phyloP scores from a whole-genome alignment of 1,284 basidiomycete genomes.

The Naganishia cerealis region DNA sequence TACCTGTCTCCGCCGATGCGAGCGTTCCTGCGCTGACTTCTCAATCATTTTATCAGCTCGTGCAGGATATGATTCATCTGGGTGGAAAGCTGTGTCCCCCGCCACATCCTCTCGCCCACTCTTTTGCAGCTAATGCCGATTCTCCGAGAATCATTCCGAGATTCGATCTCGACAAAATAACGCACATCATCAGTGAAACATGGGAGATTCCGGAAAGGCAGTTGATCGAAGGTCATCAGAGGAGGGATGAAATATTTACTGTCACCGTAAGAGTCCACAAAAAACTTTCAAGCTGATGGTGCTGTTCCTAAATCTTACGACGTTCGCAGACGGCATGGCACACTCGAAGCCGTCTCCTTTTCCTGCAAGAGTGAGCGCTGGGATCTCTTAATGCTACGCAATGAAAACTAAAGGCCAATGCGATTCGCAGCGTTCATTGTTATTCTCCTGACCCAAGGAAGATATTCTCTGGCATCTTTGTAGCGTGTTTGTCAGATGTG shows the following conservation, averaged over 20 bases:
- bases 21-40: not conserved
- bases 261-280: slow-evolving; percentile 11
- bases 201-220: slow-evolving; percentile 61
- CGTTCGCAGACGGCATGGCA: slow-evolving; percentile 64
- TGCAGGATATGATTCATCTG: slow-evolving; percentile 17
- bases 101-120: not conserved
- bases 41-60: not conserved
- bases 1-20: no score
- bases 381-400: not conserved
- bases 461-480: slow-evolving; percentile 74
- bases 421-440: slow-evolving; percentile 51
- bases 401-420: not conserved
- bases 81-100: slow-evolving; percentile 1
- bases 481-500: slow-evolving; percentile 68
- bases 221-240: slow-evolving; percentile 46
- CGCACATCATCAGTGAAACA: slow-evolving; percentile 59
- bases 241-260: slow-evolving; percentile 56
- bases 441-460: slow-evolving; percentile 73
- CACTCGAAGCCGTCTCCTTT: slow-evolving; percentile 60
- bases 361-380: slow-evolving; percentile 50
- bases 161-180: slow-evolving; percentile 42
- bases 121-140: not conserved
- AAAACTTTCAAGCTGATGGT: not conserved
- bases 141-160: slow-evolving; percentile 1
- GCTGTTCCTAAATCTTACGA: slow-evolving; percentile 17